These are phyloP conservation scores for Cyamopsis tetragonoloba DNA, from an alignment of 306 rosid genomes.

Conservation along the genomic window DNA sequence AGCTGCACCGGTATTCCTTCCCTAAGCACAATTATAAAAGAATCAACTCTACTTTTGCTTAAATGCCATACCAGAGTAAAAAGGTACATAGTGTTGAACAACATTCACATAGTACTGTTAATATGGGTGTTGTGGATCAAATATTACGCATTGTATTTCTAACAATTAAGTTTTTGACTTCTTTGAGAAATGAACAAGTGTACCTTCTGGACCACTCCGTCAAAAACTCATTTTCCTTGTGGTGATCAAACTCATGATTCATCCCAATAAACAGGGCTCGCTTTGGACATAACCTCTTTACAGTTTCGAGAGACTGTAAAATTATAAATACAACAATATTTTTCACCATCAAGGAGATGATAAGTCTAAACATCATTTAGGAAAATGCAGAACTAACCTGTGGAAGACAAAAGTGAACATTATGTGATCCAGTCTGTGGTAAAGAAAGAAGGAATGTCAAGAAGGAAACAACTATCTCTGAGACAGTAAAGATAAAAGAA, in stretches of 20 bases:
- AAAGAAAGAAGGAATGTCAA: conserved; percentile 21
- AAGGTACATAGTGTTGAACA: neutral
- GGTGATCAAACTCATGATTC: conserved; percentile 77
- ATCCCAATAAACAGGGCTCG: conserved; percentile 68
- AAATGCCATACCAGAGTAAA: conserved; percentile 3
- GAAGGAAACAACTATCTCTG: neutral
- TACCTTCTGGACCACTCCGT: conserved; percentile 77
- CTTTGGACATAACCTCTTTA: conserved; percentile 75
- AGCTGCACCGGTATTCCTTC: conserved; percentile 87
- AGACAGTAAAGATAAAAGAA: conserved; percentile 11
- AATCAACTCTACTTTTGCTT: neutral
- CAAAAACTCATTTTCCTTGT: conserved; percentile 66
- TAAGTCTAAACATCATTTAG: conserved; percentile 7
- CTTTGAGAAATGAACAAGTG: conserved; percentile 12
- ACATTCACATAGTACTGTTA: neutral
- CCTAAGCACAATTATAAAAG: conserved; percentile 36
- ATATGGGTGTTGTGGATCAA: neutral
- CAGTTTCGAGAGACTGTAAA: conserved; percentile 76
- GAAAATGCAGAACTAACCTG: conserved; percentile 45
- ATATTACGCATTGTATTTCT: neutral
- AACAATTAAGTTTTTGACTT: neutral
- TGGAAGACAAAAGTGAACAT: conserved; percentile 74
- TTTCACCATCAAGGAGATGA: neutral
- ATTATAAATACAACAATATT: conserved; percentile 13
- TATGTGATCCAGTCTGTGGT: conserved; percentile 64